Evolutionary conservation across 257 asterid genomes (phyloP), one percentile per base, ranked within the genome.

Genomic region (Nicotiana benthamiana): DNA sequence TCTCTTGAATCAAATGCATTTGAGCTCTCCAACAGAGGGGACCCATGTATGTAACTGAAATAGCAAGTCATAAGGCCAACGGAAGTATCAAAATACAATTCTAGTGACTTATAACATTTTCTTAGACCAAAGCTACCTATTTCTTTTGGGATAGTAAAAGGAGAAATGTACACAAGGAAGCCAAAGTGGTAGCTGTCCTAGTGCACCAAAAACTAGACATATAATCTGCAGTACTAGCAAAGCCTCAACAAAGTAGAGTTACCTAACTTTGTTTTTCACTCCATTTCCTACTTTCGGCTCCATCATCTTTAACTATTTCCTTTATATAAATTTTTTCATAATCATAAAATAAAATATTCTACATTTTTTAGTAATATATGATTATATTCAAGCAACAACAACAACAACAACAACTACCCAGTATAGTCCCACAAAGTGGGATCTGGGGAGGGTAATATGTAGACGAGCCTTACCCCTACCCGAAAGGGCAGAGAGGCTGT

Each of bases 1-100:
- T 92, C 98, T 81, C 88, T 92, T 60, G 98, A 86, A 80, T 92
- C 97, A 88, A 94, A 96, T 74, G 94, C 96, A 63, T 80, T 90
- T 6, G 94, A 83, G 87, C 97, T 91, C 86, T 94, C 99, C 85
- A 96, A 53, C 67, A 96, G 87, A 66, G 99, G 99, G 40, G 97
- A 87, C 84, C 98, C 98, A 52, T 96, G 99, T 72, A 94, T 90
- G 54, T 92, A 94, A 84, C 98, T 94, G 93, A 82, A 72, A 59
- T 56, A 40, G 30, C 68, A 82, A 68, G 76, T 59, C 52, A 40
- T 76, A 28, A 80, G 36, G 17, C 18, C 64, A 61, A 70, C 15
- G 32, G 28, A n/a, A 13, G 40, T 30, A 80, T 40, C 56, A 70
- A 66, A 27, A 74, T 40, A 17, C 26, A 16, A 40, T 57, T 62